phyloP scores from a whole-genome alignment of 768 basidiomycete genomes.

The Chiua virens region DNA sequence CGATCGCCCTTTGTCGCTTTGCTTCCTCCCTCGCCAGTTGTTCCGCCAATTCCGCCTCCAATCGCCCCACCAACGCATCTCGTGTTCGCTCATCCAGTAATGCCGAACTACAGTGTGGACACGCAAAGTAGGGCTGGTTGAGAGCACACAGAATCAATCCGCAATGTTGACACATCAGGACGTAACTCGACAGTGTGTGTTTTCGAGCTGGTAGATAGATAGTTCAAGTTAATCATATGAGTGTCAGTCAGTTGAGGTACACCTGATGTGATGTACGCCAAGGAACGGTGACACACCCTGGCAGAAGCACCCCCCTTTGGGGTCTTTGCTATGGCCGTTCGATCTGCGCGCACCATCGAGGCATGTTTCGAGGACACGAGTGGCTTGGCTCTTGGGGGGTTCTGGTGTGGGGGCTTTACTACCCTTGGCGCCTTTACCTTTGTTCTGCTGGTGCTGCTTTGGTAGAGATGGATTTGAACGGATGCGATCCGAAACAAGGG shows the following conservation, averaged over 20 bases:
- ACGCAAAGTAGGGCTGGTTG: slow-evolving; percentile 53
- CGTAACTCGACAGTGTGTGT: slow-evolving; percentile 58
- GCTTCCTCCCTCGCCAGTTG: slow-evolving; percentile 48
- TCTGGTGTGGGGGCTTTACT: slow-evolving; percentile 40
- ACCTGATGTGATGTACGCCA: too few relatives aligned
- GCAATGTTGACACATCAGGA: slow-evolving; percentile 54
- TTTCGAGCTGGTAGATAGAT: slow-evolving; percentile 45
- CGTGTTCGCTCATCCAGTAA: slow-evolving; percentile 39
- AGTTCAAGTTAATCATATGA: too few relatives aligned
- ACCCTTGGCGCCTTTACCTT: slow-evolving; percentile 35
- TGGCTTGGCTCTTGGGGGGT: slow-evolving; percentile 47
- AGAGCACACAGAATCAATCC: slow-evolving; percentile 62
- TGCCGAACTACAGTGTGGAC: slow-evolving; percentile 49
- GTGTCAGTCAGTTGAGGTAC: neutral
- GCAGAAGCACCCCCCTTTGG: slow-evolving; percentile 69
- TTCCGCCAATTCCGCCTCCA: slow-evolving; percentile 45
- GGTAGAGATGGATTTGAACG: slow-evolving; percentile 28
- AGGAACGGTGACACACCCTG: slow-evolving; percentile 43
- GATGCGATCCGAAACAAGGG: slow-evolving; percentile 58
- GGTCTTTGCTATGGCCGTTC: slow-evolving; percentile 45
- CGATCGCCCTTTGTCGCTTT: slow-evolving; percentile 44
- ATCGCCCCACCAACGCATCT: slow-evolving; percentile 37
- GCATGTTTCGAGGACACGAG: slow-evolving; percentile 48
- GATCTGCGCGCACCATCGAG: slow-evolving; percentile 39
- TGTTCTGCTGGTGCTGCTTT: slow-evolving; percentile 19